These are phyloP conservation scores for Nigrospora osmanthi DNA, from an alignment of 2,329 filamentous ascomycete species.

Conservation along the genomic window DNA sequence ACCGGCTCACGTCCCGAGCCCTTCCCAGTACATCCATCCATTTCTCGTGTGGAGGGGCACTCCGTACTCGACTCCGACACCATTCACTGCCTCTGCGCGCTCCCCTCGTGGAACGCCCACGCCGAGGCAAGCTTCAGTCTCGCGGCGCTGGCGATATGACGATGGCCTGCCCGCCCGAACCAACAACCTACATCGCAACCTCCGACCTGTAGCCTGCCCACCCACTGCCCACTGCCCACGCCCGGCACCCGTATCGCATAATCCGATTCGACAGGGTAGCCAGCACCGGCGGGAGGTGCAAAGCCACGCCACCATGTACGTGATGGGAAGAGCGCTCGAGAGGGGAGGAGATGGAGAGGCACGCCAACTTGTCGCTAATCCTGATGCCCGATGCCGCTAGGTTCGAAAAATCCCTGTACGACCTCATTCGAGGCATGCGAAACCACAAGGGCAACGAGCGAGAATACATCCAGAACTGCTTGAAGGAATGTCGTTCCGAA, in stretches of 20 bases:
- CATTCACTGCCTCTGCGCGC: no score
- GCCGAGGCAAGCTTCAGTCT: no score
- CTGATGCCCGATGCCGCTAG: slow-evolving; percentile 33
- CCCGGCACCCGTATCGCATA: no score
- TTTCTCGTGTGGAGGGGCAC: no score
- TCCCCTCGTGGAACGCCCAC: no score
- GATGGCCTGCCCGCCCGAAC: not conserved
- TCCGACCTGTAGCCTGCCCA: not conserved
- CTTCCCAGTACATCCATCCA: no score
- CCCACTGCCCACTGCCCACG: no score
- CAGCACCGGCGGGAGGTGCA: slow-evolving; percentile 1
- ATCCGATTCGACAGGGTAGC: not conserved
- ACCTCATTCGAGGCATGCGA: slow-evolving; percentile 92
- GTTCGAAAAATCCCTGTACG: slow-evolving; percentile 99
- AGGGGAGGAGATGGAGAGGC: no score
- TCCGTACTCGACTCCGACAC: no score
- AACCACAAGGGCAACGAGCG: slow-evolving; percentile 94
- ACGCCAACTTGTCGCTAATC: no score
- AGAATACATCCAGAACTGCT: slow-evolving; percentile 86
- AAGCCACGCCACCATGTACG: not conserved
- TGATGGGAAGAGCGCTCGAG: not conserved
- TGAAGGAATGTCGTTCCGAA: slow-evolving; percentile 93
- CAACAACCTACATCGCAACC: slow-evolving; percentile 1
- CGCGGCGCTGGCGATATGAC: not conserved
- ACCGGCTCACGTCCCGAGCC: no score